Evolutionary conservation across 768 basidiomycete species (phyloP), one percentile per base, ranked within the genome.

Genomic region (Termitomyces sp.): DNA sequence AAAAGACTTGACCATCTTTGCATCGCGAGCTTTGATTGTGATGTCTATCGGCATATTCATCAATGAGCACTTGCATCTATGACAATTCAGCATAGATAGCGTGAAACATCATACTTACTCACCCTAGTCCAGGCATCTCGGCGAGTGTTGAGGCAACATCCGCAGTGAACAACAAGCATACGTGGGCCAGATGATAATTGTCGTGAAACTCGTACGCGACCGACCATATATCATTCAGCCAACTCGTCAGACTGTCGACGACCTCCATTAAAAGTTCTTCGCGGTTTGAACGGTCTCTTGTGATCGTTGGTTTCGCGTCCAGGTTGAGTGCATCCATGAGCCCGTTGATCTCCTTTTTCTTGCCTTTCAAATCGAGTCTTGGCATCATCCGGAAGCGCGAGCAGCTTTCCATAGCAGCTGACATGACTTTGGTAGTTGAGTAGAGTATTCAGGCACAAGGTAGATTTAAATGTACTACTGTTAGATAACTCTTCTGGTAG

Each of bases 161-260:
- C 43, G 75, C 74, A 9, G 74, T 71, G 56, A 79, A 83, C 25
- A 85, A 60, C 2, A 89, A 76, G 60, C 83, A 85, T 2, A 66
- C 61, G 61, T 89, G 87, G 0, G 82, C 86, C 23, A 72, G 62
- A 2, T 59, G 55, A 59, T 79, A 88, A 60, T 81, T 67, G 32
- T 78, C 74, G 17, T 76, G 70, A 60, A 83, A 77, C 59, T 88
- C 85, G 60, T 80, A 87, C 9, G 80, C 80, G 32, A 77, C 73
- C 52, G 66, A 73, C 87, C 87, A 89, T 35, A 88, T 80, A 59
- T 83, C 78, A 64, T 74, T 80, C 47, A 88, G 63, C 85, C 85
- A 88, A n/a, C 64, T 63, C 0, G 78, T 69, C 23, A 88, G 66
- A 60, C 74, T 83, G 46, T 82, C 76, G 9, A 86, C 69, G 7